Conservation (phyloP, 148 eudicot species). For the Heliamphora exappendiculata region DNA sequence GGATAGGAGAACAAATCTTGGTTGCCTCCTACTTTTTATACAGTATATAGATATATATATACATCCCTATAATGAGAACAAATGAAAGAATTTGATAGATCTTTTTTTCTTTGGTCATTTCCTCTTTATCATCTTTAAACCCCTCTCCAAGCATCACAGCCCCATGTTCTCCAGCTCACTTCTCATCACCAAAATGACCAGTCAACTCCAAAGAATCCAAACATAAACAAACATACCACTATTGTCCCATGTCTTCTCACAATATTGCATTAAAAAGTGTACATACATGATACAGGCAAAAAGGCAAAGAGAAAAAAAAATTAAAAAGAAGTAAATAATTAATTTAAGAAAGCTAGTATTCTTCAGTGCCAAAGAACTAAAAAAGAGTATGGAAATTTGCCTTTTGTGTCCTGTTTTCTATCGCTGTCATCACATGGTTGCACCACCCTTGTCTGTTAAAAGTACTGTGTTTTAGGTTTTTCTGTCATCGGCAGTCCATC, state of each 20-base stretch:
- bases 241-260: too few relatives aligned
- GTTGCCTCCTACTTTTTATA: too few relatives aligned
- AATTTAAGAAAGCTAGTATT: neutral
- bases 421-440: neutral
- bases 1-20: too few relatives aligned
- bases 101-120: neutral
- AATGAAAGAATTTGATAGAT: neutral
- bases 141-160: neutral
- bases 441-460: neutral
- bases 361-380: neutral
- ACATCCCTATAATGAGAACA: neutral
- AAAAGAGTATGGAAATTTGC: neutral
- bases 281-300: neutral
- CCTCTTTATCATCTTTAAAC: neutral
- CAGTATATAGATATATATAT: too few relatives aligned
- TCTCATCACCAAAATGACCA: neutral
- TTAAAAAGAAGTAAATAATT: neutral
- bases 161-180: neutral
- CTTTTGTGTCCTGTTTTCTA: neutral
- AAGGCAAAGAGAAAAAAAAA: neutral
- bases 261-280: too few relatives aligned
- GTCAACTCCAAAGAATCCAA: neutral
- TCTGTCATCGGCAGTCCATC: slow-evolving; percentile 25
- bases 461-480: neutral
- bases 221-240: slow-evolving; percentile 3